Evolutionary conservation across 495 filamentous ascomycete species (phyloP).

Genomic region (Usnea hakonensis): DNA sequence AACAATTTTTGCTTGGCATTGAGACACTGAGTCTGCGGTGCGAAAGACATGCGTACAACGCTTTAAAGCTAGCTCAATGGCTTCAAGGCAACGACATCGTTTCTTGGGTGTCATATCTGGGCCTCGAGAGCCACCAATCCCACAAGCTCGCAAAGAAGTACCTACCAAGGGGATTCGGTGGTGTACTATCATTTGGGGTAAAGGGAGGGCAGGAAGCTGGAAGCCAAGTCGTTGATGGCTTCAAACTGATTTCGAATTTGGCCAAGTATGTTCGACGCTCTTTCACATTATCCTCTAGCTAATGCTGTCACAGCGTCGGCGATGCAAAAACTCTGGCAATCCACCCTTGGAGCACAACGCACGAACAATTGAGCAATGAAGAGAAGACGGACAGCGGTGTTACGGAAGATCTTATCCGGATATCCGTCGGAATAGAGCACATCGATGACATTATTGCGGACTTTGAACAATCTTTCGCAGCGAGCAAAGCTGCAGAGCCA

Average conservation of each 20-base stretch:
- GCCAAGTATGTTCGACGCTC: conserved; percentile 52
- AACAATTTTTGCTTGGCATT: conserved; percentile 82
- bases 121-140: conserved; percentile 71
- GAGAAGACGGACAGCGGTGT: conserved; percentile 78
- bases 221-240: conserved; percentile 80
- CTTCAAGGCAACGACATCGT: conserved; percentile 76
- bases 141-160: conserved; percentile 86
- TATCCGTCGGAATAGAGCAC: conserved; percentile 94
- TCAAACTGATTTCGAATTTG: conserved; percentile 91
- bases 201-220: conserved; percentile 80
- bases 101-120: conserved; percentile 90
- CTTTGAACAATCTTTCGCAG: conserved; percentile 84
- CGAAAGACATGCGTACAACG: conserved; percentile 83
- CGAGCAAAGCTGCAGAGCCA: conserved; percentile 35
- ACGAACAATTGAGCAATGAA: conserved; percentile 83
- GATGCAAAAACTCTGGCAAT: conserved; percentile 85
- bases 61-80: conserved; percentile 74
- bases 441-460: conserved; percentile 98
- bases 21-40: conserved; percentile 84
- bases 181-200: conserved; percentile 87
- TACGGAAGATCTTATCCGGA: conserved; percentile 87
- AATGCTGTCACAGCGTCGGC: conserved; percentile 42
- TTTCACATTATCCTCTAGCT: background rate
- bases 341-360: conserved; percentile 93
- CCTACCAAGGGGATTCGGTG: conserved; percentile 77